Base-by-base conservation (phyloP, 2,329 filamentous ascomycete species). In the Ilyonectria mors-panacis region DNA sequence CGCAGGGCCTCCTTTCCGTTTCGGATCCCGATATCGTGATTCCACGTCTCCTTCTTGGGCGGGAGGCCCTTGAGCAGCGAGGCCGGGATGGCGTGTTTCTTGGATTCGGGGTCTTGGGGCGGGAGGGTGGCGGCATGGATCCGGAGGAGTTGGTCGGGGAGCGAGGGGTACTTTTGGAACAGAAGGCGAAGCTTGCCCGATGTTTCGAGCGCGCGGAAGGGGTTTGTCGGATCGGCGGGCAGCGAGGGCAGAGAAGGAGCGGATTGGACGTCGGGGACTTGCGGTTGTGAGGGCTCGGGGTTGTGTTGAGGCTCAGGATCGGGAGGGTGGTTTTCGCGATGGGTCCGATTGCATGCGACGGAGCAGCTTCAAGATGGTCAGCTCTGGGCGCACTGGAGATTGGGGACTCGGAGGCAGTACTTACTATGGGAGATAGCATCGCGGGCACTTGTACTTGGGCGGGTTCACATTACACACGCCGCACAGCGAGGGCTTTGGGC, bases 401-500 rank as follows among this genome's bases (percentile, higher is more conserved):
- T 21, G 10, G 26, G 13, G 10, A 47, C 10, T 44, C 10, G 8
- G 19, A 21, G 10, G 21, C 8, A 17, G 51, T 30, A 79, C 88
- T 75, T 81, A 91, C 89, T 89, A 91, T 67, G 86, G 85, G 23
- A 87, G 73, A 54, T 83, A 79, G 76, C 89, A 92, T 30, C 84
- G 83, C n/a, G 87, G 82, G 69, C 89, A 92, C 73, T 90, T 91
- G 78, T 92, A 92, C 77, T 89, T 91, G 33, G 83, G 83, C 21
- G 84, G 80, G 5, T 83, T 83, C 37, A 78, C 74, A 30, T 85
- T 76, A 76, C 89, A 92, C 35, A 90, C 81, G 6, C 84, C 84
- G 71, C 89, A 91, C 2, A 77, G 68, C 19, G 73, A 71, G 47
- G 71, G 55, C 12, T 69, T 66, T n/a, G n/a, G n/a, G n/a, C n/a